These are phyloP conservation scores for Metschnikowia cerradonensis DNA, from an alignment of 805 yeast genomes.

Conservation along the genomic window DNA sequence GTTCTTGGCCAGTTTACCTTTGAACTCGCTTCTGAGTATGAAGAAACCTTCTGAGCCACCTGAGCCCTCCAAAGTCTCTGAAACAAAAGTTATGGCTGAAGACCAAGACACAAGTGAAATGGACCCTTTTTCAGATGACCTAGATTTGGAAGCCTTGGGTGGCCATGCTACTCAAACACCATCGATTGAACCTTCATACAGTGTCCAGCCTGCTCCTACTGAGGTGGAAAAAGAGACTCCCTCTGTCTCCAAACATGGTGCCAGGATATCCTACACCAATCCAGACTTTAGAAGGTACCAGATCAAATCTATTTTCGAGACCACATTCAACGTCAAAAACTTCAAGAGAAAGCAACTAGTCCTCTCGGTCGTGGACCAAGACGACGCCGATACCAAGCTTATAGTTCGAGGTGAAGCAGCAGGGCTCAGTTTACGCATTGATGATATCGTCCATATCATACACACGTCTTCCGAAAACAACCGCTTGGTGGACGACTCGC, in stretches of 20 bases:
- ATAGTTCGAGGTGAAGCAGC: slow-evolving; percentile 62
- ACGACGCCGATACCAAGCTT: slow-evolving; percentile 34
- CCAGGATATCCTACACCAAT: slow-evolving; percentile 44
- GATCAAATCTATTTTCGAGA: slow-evolving; percentile 31
- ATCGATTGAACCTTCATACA: slow-evolving; percentile 2
- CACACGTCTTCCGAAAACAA: slow-evolving; percentile 40
- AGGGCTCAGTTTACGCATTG: slow-evolving; percentile 41
- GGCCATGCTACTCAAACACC: slow-evolving; percentile 15
- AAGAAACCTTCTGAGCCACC: background rate
- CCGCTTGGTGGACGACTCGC: slow-evolving; percentile 49
- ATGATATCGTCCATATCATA: slow-evolving; percentile 62
- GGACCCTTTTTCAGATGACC: slow-evolving; percentile 20
- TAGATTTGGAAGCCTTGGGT: slow-evolving; percentile 14
- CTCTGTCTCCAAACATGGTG: slow-evolving; percentile 1
- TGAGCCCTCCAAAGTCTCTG: background rate
- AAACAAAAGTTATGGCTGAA: background rate
- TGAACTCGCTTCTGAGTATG: slow-evolving; percentile 8
- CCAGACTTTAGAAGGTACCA: slow-evolving; percentile 48
- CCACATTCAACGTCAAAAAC: slow-evolving; percentile 27
- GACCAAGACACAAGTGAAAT: slow-evolving; percentile 7
- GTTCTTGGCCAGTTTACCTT: slow-evolving; percentile 13
- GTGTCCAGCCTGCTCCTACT: background rate
- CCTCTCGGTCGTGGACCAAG: slow-evolving; percentile 45
- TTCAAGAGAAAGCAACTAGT: slow-evolving; percentile 45
- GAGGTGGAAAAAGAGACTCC: background rate